Percentiles rank a stretch among this genome's conserved stretches.
Conservation (phyloP, 2,329 filamentous ascomycete species). For the Fusarium annulatum region DNA sequence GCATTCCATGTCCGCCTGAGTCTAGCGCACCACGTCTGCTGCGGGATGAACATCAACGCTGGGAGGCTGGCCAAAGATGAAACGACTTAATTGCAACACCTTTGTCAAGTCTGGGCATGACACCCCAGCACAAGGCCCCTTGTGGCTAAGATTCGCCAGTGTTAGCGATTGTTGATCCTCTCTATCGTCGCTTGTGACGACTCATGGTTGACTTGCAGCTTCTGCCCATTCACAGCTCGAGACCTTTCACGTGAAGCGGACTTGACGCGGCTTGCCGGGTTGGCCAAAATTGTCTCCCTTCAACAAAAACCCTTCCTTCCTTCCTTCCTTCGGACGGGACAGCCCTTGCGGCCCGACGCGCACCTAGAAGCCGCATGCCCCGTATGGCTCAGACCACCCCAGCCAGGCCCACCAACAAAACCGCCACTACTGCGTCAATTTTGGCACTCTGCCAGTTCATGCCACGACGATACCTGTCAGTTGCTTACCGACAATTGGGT, state of each 20-base stretch:
- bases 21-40: conserved; percentile 16
- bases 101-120: conserved; percentile 2
- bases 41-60: conserved; percentile 12
- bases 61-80: conserved; percentile 17
- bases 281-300: conserved; percentile 37
- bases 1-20: conserved; percentile 9
- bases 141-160: not conserved
- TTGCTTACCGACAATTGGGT: conserved; percentile 20
- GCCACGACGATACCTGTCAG: not conserved
- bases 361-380: conserved; percentile 41
- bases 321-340: conserved; percentile 42
- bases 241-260: conserved; percentile 41
- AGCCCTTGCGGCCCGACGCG: conserved; percentile 47
- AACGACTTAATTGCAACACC: conserved; percentile 1
- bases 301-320: conserved; percentile 36
- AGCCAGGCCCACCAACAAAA: conserved; percentile 13
- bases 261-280: conserved; percentile 43
- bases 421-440: conserved; percentile 14
- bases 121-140: not conserved
- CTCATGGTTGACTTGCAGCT: conserved; percentile 1
- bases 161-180: not conserved
- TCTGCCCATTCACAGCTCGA: conserved; percentile 4
- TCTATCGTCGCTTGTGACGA: not conserved
- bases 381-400: conserved; percentile 36
- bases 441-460: not conserved